Evolutionary conservation across 352 stramenopile genomes (phyloP), one percentile per base, ranked within the genome.

Genomic region (Saprolegnia diclina): DNA sequence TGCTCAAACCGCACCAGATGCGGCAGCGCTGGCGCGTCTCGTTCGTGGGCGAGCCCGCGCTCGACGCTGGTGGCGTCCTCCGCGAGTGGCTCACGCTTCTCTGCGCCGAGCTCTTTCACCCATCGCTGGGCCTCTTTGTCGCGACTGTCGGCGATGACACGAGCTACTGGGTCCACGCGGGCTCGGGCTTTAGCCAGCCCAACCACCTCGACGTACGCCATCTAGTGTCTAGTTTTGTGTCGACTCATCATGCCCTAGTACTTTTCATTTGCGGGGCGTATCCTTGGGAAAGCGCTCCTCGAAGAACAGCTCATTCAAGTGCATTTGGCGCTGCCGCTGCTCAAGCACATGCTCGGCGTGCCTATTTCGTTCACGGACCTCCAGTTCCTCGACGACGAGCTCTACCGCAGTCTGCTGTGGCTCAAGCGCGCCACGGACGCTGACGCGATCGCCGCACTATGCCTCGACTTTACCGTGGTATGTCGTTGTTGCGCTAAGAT

Each of bases 31-130:
- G 83, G 81, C 79, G 85, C 16, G 85, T 96, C 21, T 81, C 92
- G 46, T 97, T 97, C 71, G 80, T 88, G 1, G 88, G 87, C 26
- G 89, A 97, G 61, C 82, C 86, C 0, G 90, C 77, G 0, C 71
- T 97, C 35, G 90, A 97, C 72, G 90, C 89, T 19, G 90, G 90
- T 37, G 90, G 88, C 10, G 79, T 97, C 29, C 91, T 95, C 79
- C 83, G 90, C 21, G 90, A 96, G 72, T 97, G 90, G 90, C 95
- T 96, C 69, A 90, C 83, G 37, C 75, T 96, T 16, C 71, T 95
- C 18, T 91, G 90, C 61, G 73, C 73, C 0, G 85, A 91, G 66
- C 57, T 97, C 18, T 96, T 97, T 19, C 85, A 92, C 56, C 87
- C 86, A 0, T 65, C 72, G 0, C 86, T 90, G 45, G 88, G 87